A percentile compares a stretch with the other conserved stretches of the same genome.
phyloP scores from a whole-genome alignment of 2,329 filamentous ascomycete species.

The Ceratocystis variospora region DNA sequence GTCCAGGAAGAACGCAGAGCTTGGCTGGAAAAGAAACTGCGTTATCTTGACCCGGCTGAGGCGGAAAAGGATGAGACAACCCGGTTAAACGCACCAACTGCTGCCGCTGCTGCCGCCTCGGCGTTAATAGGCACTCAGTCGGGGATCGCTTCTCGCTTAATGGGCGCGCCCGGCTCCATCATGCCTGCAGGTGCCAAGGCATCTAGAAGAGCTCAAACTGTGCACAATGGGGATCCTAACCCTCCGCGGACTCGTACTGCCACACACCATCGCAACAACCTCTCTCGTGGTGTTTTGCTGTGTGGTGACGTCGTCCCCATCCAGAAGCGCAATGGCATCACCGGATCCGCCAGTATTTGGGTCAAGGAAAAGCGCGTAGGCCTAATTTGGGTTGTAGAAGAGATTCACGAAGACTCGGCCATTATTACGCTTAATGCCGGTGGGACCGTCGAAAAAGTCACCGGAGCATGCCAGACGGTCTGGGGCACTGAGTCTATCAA shows the following conservation, averaged over 20 bases:
- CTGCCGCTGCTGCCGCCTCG: constrained; percentile 32
- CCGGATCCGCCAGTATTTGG: constrained; percentile 89
- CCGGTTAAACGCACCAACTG: constrained; percentile 24
- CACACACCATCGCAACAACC: constrained; percentile 54
- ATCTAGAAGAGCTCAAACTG: constrained; percentile 49
- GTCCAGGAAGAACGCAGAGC: constrained; percentile 76
- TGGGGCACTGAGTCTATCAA: constrained; percentile 62
- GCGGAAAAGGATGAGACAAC: constrained; percentile 29
- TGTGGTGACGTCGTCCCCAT: constrained; percentile 98
- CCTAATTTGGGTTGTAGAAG: constrained; percentile 93
- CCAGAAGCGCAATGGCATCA: constrained; percentile 83
- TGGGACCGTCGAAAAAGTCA: constrained; percentile 54
- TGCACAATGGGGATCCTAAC: constrained; percentile 42
- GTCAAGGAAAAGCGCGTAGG: constrained; percentile 94
- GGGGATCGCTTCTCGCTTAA: constrained; percentile 73
- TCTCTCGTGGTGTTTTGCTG: constrained; percentile 75
- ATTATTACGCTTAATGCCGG: constrained; percentile 63
- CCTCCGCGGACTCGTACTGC: constrained; percentile 41
- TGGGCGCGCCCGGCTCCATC: constrained; percentile 64
- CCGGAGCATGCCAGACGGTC: constrained; percentile 68
- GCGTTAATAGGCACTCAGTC: constrained; percentile 52
- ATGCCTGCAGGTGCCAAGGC: constrained; percentile 21
- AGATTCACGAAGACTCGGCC: constrained; percentile 89
- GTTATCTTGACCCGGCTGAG: constrained; percentile 42
- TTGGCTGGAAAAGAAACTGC: constrained; percentile 80